Conservation (phyloP, 208 protist species). For the Acanthamoeba sp. region DNA sequence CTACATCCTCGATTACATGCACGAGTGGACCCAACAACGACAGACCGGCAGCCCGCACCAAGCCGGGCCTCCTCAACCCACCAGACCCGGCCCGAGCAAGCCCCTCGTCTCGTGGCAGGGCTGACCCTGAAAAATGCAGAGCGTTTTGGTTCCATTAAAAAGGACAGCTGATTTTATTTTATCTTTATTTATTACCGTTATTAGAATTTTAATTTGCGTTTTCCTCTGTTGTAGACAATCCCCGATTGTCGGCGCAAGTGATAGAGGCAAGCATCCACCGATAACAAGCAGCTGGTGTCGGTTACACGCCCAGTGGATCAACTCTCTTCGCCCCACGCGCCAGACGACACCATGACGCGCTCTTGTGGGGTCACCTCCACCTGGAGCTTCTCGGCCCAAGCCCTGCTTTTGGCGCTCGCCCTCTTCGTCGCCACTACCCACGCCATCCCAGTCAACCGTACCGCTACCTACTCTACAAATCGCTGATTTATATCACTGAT, state of each 20-base stretch:
- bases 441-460: conserved; percentile 63
- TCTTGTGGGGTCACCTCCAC: neutral
- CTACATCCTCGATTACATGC: conserved; percentile 70
- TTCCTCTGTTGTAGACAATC: neutral
- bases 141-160: too few relatives aligned
- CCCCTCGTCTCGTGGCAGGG: neutral
- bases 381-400: neutral
- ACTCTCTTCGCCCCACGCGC: too few relatives aligned
- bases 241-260: neutral
- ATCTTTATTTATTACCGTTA: too few relatives aligned
- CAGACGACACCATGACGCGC: neutral
- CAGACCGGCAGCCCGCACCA: neutral
- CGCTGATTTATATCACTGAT: neutral
- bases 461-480: neutral
- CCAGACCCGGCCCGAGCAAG: neutral
- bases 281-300: too few relatives aligned
- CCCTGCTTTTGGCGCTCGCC: neutral
- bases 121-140: too few relatives aligned
- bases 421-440: neutral
- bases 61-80: neutral
- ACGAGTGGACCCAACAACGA: conserved; percentile 1
- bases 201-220: neutral
- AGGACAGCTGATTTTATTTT: too few relatives aligned
- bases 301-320: too few relatives aligned
- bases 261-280: too few relatives aligned